Conservation (phyloP, 2,329 filamentous ascomycete species). For the Calcarisporium arbuscula region DNA sequence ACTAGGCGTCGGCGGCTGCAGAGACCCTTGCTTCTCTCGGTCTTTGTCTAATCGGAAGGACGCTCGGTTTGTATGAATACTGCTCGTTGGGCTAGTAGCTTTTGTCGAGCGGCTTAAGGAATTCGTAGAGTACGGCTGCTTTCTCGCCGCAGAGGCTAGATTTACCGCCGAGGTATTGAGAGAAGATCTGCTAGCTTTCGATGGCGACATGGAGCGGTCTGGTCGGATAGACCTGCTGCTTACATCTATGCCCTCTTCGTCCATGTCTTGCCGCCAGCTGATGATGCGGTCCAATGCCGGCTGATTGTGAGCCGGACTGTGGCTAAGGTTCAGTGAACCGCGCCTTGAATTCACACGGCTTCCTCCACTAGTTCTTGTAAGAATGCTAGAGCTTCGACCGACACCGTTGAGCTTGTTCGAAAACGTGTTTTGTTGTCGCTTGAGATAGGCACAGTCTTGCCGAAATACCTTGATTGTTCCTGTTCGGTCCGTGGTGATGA, state of each 20-base stretch:
- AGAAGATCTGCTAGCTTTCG: constrained; percentile 33
- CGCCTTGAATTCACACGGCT: constrained; percentile 44
- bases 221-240: constrained; percentile 36
- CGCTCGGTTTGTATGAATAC: constrained; percentile 19
- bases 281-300: constrained; percentile 67
- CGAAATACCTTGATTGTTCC: constrained; percentile 92
- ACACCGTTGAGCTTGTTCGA: constrained; percentile 62
- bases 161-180: constrained; percentile 30
- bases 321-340: constrained; percentile 42
- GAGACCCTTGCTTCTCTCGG: constrained; percentile 18
- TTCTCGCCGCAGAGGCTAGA: constrained; percentile 39
- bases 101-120: constrained; percentile 14
- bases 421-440: constrained; percentile 70
- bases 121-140: constrained; percentile 32
- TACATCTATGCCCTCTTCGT: constrained; percentile 29
- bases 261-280: constrained; percentile 72
- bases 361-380: constrained; percentile 45
- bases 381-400: constrained; percentile 49
- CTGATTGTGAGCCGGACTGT: constrained; percentile 22
- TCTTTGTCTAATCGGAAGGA: constrained; percentile 17
- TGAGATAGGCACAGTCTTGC: constrained; percentile 83
- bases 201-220: constrained; percentile 51
- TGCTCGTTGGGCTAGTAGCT: constrained; percentile 34
- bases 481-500: constrained; percentile 82
- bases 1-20: constrained; percentile 46